Conservation (phyloP, 2,329 filamentous ascomycete genomes). For the Phyllosticta capitalensis region DNA sequence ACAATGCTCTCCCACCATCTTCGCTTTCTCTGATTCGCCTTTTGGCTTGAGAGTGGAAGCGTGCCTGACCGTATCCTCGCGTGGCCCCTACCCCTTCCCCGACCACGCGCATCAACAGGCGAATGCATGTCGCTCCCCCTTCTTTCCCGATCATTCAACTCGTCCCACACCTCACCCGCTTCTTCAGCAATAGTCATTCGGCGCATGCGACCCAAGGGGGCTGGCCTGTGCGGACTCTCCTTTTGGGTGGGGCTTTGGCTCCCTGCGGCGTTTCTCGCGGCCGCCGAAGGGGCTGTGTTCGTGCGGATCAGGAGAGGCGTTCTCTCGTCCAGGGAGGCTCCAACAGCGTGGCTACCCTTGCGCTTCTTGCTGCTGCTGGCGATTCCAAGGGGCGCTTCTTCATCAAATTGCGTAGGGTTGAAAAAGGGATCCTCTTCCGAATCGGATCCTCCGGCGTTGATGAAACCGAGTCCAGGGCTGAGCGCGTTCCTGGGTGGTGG, state of each 20-base stretch:
- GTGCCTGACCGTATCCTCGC: conserved; percentile 2
- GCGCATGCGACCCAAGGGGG: conserved; percentile 17
- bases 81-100: neutral
- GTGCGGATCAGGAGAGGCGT: conserved; percentile 28
- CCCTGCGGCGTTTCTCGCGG: neutral
- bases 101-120: conserved; percentile 3
- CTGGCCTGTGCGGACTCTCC: neutral
- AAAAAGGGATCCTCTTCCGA: conserved; percentile 13
- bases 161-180: conserved; percentile 75
- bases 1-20: conserved; percentile 4
- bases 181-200: conserved; percentile 51
- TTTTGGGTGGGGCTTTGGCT: neutral
- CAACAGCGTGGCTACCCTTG: conserved; percentile 9
- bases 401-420: conserved; percentile 6
- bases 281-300: conserved; percentile 21
- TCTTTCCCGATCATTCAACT: conserved; percentile 64
- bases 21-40: neutral
- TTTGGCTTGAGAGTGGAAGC: neutral
- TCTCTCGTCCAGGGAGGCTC: conserved; percentile 21
- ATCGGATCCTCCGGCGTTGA: conserved; percentile 35
- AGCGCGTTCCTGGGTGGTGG: conserved; percentile 54
- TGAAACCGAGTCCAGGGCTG: conserved; percentile 71
- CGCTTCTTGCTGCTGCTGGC: conserved; percentile 4
- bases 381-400: conserved; percentile 7
- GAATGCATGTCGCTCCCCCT: neutral